Evolutionary conservation across 129 eudicot species (phyloP), one percentile per base, ranked within the genome.

Genomic region (Escallonia rubra): DNA sequence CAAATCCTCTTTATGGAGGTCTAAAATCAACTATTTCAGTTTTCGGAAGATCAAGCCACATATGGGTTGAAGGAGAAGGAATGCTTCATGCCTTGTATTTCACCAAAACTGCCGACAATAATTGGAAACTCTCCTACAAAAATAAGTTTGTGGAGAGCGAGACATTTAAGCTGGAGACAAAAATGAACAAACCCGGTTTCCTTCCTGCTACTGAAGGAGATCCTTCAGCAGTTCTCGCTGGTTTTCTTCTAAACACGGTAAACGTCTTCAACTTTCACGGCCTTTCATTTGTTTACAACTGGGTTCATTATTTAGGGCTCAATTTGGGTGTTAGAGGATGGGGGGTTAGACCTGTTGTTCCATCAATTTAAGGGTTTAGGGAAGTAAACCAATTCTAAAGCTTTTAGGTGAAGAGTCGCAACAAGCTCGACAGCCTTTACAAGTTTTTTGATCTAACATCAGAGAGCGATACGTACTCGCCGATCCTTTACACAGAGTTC

Each of bases 61-160:
- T 70, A 5, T 76, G 81, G 81, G 44, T 75, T 38, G 80, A 75
- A 75, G 80, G 80, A 46, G 80, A 75, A 57, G 76, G 81, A 44
- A 76, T 76, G 81, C 66, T 76, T 76, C 81, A 76, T 70, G 81
- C 81, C 38, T 45, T 65, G 23, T 39, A 70, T 76, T 70, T 76
- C 67, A 70, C 15, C 0, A 76, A 70, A 64, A 57, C 57, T 70
- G 7, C 52, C 10, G 13, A 65, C 7, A 76, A 73, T 44, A 43
- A 59, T 3, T 70, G 81, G 81, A 70, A 8, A 11, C 14, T 70
- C 42, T 41, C 10, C 47, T 76, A 76, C 66, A 76, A 76, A 40
- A 76, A 76, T 45, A 64, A 63, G 48, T 59, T 40, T 42, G 76
- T 76, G 48, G 76, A 76, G 65, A 45, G 76, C 5, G 81, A 76